Base-by-base conservation (phyloP, 805 yeast genomes). In the Candida easanensis region DNA sequence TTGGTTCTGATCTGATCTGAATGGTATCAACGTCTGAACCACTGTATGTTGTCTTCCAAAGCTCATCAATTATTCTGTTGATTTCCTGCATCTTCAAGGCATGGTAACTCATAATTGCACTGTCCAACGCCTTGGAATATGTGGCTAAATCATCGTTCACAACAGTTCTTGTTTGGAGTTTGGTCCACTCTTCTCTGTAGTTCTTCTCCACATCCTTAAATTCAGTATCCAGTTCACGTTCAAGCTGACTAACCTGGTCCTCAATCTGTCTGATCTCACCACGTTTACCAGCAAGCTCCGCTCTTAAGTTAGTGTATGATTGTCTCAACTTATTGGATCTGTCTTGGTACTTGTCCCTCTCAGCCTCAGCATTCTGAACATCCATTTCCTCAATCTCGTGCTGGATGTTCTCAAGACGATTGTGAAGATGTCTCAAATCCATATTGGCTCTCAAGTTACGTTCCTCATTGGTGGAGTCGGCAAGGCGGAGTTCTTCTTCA, bases 21-120 rank as follows among this genome's bases (percentile, higher is more conserved):
- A 93, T 89, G 0, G 95, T 79, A 58, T 93, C 97, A 36, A 93
- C 88, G 64, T 93, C 99, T 2, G 97, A 84, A 2, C 99, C 99
- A 51, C 84, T 84, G 58, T 93, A 93, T 0, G 99, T 93, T 38
- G 78, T 79, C 50, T 88, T 86, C 99, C 99, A 93, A 33, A 93
- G 66, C 56, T 90, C 97, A 54, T 88, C 93, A 35, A 93, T 70
- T 26, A 88, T 84, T 46, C 84, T 71, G 65, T 93, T 93, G 54
- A 91, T 88, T 54, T 89, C 96, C 53, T 80, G 80, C 99, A 93
- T 93, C 60, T 93, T 93, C 46, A 84, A 66, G 45, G 87, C 77
- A 62, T 93, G 99, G 60, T 80, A 91, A 56, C 82, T 82, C 96
- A 93, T 90, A 37, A 93, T 91, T 0, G 98, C 96, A 49, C 78